Evolutionary conservation across 169 alveolate genomes (phyloP).

Genomic region (Besnoitia besnoiti): DNA sequence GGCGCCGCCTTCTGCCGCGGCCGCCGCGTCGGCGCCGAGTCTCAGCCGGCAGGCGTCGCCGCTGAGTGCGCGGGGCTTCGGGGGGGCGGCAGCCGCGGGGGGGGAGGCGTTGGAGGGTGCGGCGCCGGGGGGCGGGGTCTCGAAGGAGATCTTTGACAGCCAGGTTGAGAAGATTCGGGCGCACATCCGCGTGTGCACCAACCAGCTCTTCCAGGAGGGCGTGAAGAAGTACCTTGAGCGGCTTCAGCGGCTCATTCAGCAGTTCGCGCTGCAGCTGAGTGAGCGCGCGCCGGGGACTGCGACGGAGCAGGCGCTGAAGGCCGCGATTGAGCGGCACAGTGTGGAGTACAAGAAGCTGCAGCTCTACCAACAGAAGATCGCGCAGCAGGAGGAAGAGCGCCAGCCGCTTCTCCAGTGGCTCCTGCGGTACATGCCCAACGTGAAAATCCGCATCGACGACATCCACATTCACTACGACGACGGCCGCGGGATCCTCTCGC

Average conservation of each 20-base stretch:
- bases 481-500: background rate
- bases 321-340: background rate
- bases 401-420: slow-evolving; percentile 27
- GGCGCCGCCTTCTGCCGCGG: background rate
- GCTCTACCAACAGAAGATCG: background rate
- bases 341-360: background rate
- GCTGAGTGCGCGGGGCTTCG: background rate
- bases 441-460: slow-evolving; percentile 4
- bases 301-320: background rate
- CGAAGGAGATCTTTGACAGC: background rate
- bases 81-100: background rate
- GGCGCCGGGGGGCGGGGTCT: background rate
- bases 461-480: background rate
- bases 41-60: background rate
- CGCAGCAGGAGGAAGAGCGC: background rate
- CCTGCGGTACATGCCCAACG: slow-evolving; percentile 11
- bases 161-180: slow-evolving; percentile 1
- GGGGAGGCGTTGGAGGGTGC: background rate
- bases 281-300: background rate
- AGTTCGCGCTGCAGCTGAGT: background rate
- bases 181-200: background rate
- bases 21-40: background rate
- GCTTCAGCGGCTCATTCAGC: background rate
- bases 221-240: background rate
- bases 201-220: background rate